Conservation (phyloP, 768 basidiomycete genomes). For the Fomitopsis pulvina region DNA sequence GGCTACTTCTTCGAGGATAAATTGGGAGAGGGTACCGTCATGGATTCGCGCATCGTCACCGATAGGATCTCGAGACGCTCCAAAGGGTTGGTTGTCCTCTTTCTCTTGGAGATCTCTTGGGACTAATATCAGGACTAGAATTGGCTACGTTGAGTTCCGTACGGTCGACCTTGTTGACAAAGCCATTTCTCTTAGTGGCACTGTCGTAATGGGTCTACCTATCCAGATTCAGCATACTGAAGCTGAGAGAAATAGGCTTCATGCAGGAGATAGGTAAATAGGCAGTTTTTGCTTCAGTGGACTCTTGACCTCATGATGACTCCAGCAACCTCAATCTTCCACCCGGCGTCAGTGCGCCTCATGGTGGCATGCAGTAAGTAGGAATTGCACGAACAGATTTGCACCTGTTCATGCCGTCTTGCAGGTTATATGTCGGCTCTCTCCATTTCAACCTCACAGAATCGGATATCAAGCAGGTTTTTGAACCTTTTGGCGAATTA, state of each 20-base stretch:
- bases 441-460: constrained; percentile 96
- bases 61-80: constrained; percentile 92
- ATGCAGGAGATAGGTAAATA: constrained; percentile 81
- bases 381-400: constrained; percentile 19
- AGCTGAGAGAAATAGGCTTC: constrained; percentile 87
- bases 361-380: constrained; percentile 76
- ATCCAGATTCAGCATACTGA: constrained; percentile 97
- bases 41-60: constrained; percentile 95
- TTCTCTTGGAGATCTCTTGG: too few species aligned
- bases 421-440: constrained; percentile 92
- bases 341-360: constrained; percentile 76
- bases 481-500: constrained; percentile 96
- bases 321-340: constrained; percentile 72
- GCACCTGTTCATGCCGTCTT: constrained; percentile 4
- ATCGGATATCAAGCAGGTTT: constrained; percentile 97
- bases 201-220: constrained; percentile 96
- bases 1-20: constrained; percentile 99
- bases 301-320: constrained; percentile 7
- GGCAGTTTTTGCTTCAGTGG: background rate
- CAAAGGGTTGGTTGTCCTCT: constrained; percentile 68
- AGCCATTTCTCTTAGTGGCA: constrained; percentile 85
- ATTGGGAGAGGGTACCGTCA: constrained; percentile 86
- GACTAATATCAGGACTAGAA: constrained; percentile 40
- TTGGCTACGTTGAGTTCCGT: constrained; percentile 97
- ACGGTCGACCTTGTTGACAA: constrained; percentile 87